Percentiles rank a stretch among this genome's conserved stretches.
phyloP scores from a whole-genome alignment of 805 yeast genomes.

The Suhomyces emberorum region DNA sequence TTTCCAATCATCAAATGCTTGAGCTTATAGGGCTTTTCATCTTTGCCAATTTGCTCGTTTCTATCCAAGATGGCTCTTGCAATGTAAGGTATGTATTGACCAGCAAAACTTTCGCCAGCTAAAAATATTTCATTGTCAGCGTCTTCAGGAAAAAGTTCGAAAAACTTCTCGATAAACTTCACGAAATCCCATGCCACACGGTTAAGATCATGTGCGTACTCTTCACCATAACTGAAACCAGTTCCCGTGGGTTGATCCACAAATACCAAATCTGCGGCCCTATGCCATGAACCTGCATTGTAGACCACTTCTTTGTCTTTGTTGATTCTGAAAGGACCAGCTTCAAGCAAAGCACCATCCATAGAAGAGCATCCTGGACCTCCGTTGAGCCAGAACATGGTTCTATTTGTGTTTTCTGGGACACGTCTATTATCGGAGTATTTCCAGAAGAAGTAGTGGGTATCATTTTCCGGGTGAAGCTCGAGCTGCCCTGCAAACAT shows the following conservation, averaged over 20 bases:
- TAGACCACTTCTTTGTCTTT: constrained; percentile 39
- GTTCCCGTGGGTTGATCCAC: constrained; percentile 96
- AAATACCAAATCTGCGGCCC: constrained; percentile 72
- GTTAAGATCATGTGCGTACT: constrained; percentile 51
- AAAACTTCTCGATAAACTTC: constrained; percentile 63
- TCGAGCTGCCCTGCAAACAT: constrained; percentile 71
- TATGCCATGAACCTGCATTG: constrained; percentile 82
- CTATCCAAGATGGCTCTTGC: constrained; percentile 58
- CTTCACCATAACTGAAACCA: constrained; percentile 71
- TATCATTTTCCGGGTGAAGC: constrained; percentile 48
- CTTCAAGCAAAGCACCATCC: constrained; percentile 94
- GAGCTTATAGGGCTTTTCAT: constrained; percentile 37
- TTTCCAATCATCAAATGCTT: constrained; percentile 79
- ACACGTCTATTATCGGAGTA: constrained; percentile 38
- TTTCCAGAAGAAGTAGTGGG: constrained; percentile 77
- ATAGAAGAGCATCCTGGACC: constrained; percentile 98
- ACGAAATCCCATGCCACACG: constrained; percentile 63
- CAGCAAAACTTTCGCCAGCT: constrained; percentile 97
- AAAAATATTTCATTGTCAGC: constrained; percentile 58
- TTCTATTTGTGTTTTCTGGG: constrained; percentile 36
- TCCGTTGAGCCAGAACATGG: constrained; percentile 90
- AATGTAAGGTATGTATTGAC: constrained; percentile 91
- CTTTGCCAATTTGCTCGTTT: constrained; percentile 25
- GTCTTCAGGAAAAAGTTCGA: constrained; percentile 71
- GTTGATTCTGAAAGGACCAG: constrained; percentile 79